Conservation (phyloP, 2,329 filamentous ascomycete species). For the Beauveria scarabaeidicola region DNA sequence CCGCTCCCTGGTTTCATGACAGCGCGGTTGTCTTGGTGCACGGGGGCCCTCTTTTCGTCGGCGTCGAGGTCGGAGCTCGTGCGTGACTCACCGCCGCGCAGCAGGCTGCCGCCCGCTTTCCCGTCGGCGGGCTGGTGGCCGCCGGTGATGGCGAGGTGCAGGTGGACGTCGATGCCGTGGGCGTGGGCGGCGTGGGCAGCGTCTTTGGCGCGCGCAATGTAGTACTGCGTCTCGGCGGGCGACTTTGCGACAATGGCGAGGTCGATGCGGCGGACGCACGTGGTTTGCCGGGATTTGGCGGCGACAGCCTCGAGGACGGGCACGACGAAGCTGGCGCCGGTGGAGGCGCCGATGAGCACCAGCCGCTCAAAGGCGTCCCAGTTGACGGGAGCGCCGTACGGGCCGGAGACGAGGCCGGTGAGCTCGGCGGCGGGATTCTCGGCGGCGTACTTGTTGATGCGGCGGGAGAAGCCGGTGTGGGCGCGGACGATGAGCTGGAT, state of each 20-base stretch:
- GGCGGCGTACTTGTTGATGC: constrained; percentile 39
- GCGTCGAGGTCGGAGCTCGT: constrained; percentile 18
- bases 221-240: constrained; percentile 47
- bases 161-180: constrained; percentile 39
- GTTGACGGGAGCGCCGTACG: constrained; percentile 45
- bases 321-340: constrained; percentile 53
- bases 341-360: constrained; percentile 52
- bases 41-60: not conserved
- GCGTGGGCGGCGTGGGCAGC: constrained; percentile 32
- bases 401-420: constrained; percentile 42
- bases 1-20: not conserved
- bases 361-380: constrained; percentile 53
- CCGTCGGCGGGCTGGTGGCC: not conserved
- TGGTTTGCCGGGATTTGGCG: constrained; percentile 25
- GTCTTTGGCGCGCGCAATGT: constrained; percentile 39
- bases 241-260: constrained; percentile 44
- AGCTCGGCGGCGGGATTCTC: constrained; percentile 25
- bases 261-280: constrained; percentile 45
- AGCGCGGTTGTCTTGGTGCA: not conserved
- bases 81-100: not conserved
- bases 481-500: constrained; percentile 50
- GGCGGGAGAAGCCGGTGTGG: constrained; percentile 48
- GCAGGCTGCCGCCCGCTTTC: not conserved
- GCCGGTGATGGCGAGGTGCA: constrained; percentile 47
- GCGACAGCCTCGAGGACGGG: constrained; percentile 50